Conservation (phyloP, 352 stramenopile species). For the Elongisporangium undulatum region DNA sequence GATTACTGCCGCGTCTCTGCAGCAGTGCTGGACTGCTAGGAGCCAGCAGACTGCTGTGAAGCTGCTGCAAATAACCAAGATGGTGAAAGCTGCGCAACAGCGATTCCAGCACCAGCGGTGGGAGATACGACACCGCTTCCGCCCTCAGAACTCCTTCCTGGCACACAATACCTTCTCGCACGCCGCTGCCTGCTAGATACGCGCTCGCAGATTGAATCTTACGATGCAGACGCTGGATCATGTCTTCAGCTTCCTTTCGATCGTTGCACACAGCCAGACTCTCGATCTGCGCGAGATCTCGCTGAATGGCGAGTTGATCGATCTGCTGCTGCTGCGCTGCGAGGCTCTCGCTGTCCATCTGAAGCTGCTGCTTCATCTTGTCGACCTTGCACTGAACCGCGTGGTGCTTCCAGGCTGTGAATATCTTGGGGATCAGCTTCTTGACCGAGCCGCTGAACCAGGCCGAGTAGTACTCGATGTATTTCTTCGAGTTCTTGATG, state of each 20-base stretch:
- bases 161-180: slow-evolving; percentile 47
- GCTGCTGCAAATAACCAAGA: slow-evolving; percentile 58
- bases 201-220: slow-evolving; percentile 54
- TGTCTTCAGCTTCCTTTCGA: slow-evolving; percentile 52
- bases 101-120: slow-evolving; percentile 60
- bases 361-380: slow-evolving; percentile 31
- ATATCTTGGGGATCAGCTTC: slow-evolving; percentile 47
- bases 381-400: slow-evolving; percentile 19
- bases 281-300: slow-evolving; percentile 44
- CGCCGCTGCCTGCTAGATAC: slow-evolving; percentile 41
- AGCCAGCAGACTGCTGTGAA: slow-evolving; percentile 16
- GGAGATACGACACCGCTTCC: slow-evolving; percentile 57
- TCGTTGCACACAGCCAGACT: slow-evolving; percentile 52
- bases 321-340: slow-evolving; percentile 38
- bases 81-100: slow-evolving; percentile 56
- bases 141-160: slow-evolving; percentile 62
- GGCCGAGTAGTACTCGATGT: slow-evolving; percentile 62
- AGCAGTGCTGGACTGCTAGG: neutral
- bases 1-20: neutral
- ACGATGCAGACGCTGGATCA: slow-evolving; percentile 35
- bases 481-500: slow-evolving; percentile 77
- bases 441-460: slow-evolving; percentile 63
- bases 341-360: slow-evolving; percentile 26
- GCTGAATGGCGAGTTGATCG: slow-evolving; percentile 44
- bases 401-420: slow-evolving; percentile 45